These are phyloP conservation scores for Oropetium thomaeum DNA, from an alignment of 176 grass and related monocot genomes.

Conservation along the genomic window DNA sequence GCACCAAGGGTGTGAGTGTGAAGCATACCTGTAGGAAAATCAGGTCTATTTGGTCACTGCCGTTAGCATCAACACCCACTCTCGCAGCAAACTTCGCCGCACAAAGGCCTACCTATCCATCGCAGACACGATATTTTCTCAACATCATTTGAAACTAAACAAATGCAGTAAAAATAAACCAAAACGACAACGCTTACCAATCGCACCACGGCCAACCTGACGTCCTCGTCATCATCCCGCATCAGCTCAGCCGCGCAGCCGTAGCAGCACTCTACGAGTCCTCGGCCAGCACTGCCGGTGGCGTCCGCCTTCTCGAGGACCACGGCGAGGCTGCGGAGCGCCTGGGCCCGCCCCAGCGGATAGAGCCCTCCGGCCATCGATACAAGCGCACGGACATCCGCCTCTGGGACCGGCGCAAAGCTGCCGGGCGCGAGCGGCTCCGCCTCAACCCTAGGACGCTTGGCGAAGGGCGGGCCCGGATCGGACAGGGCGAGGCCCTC, in stretches of 20 bases:
- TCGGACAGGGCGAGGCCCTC: neutral
- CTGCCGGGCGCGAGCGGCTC: conserved; percentile 15
- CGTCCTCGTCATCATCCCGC: conserved; percentile 54
- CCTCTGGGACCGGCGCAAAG: neutral
- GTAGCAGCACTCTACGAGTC: conserved; percentile 43
- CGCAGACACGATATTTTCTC: neutral
- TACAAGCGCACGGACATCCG: conserved; percentile 43
- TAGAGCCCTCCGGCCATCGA: conserved; percentile 59
- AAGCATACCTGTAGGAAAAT: conserved; percentile 73
- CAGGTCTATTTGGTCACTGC: conserved; percentile 38
- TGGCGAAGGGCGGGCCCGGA: conserved; percentile 5
- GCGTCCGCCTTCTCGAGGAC: conserved; percentile 42
- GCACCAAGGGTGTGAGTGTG: neutral
- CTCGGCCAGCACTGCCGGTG: conserved; percentile 2
- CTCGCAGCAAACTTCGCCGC: conserved; percentile 43
- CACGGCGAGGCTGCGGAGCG: conserved; percentile 47
- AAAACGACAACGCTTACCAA: conserved; percentile 44
- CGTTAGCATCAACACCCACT: conserved; percentile 12
- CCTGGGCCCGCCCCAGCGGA: conserved; percentile 51
- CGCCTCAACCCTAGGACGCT: conserved; percentile 43
- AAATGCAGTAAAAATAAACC: neutral
- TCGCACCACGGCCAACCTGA: conserved; percentile 61
- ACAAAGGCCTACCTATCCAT: conserved; percentile 57
- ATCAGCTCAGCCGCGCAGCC: conserved; percentile 42
- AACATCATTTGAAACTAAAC: neutral